A percentile compares a stretch with the other conserved stretches of the same genome.
phyloP scores from a whole-genome alignment of 805 yeast species.

The Kluyveromyces starmeri region DNA sequence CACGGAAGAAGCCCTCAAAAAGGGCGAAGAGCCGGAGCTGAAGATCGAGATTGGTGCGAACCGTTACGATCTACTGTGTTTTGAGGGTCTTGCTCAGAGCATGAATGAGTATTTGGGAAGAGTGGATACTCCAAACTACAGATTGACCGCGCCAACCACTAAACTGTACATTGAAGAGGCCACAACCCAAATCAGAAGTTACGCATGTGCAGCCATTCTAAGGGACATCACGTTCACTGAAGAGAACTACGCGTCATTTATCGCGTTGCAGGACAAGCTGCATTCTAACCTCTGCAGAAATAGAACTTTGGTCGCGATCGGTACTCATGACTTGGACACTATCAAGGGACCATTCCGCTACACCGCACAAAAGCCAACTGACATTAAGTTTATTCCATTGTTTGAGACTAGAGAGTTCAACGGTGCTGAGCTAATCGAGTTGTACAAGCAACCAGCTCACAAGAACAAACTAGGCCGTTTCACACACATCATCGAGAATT shows the following conservation, averaged over 20 bases:
- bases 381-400: conserved; percentile 65
- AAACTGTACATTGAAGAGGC: conserved; percentile 67
- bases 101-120: conserved; percentile 83
- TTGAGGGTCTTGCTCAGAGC: conserved; percentile 96
- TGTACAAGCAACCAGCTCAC: conserved; percentile 56
- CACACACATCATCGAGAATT: conserved; percentile 77
- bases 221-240: conserved; percentile 75
- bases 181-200: conserved; percentile 73
- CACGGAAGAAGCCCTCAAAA: conserved; percentile 45
- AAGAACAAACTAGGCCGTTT: conserved; percentile 87
- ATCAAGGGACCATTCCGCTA: conserved; percentile 77
- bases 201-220: conserved; percentile 89
- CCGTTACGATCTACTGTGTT: conserved; percentile 96
- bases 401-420: conserved; percentile 61
- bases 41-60: conserved; percentile 97
- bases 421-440: conserved; percentile 76
- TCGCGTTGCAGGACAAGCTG: conserved; percentile 90
- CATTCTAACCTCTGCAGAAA: conserved; percentile 95
- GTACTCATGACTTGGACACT: conserved; percentile 90
- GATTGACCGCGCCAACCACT: conserved; percentile 52
- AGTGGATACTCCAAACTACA: conserved; percentile 54
- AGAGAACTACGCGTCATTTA: conserved; percentile 87
- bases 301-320: conserved; percentile 95
- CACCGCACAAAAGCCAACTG: conserved; percentile 73
- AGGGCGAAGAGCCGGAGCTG: conserved; percentile 70